Evolutionary conservation across 2,329 filamentous ascomycete species (phyloP).

Genomic region (Fusarium verticillioides): DNA sequence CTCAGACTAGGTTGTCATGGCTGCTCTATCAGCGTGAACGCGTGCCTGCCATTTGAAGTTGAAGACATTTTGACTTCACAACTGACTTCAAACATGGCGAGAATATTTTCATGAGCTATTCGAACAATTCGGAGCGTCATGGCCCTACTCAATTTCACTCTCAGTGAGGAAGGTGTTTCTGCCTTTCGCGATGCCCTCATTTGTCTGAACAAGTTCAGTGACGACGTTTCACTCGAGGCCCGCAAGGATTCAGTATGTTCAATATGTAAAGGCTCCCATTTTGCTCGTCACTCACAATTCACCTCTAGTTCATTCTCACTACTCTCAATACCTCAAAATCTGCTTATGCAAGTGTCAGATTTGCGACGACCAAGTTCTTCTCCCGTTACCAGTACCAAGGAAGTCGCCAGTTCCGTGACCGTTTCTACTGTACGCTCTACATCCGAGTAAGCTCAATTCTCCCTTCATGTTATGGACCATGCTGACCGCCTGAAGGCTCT

Average conservation of each 20-base stretch:
- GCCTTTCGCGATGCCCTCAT: conserved; percentile 78
- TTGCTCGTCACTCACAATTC: neutral
- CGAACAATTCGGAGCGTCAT: conserved; percentile 44
- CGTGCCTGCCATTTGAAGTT: neutral
- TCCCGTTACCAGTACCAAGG: conserved; percentile 75
- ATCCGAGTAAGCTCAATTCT: conserved; percentile 65
- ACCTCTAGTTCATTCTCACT: conserved; percentile 74
- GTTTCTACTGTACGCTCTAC: conserved; percentile 80
- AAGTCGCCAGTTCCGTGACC: conserved; percentile 60
- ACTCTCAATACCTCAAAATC: conserved; percentile 84
- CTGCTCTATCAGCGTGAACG: neutral
- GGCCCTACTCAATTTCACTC: conserved; percentile 76
- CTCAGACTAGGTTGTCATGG: neutral
- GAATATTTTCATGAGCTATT: neutral
- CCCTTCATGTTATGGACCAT: neutral
- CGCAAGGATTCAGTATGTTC: conserved; percentile 70
- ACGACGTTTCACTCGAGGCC: conserved; percentile 80
- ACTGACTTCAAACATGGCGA: neutral
- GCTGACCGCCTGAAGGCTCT: conserved; percentile 60
- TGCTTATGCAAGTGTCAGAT: conserved; percentile 78
- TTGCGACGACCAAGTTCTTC: conserved; percentile 77
- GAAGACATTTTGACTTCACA: neutral
- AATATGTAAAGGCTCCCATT: neutral
- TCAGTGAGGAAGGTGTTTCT: conserved; percentile 77
- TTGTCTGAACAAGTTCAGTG: conserved; percentile 83